A percentile compares a stretch with the other conserved stretches of the same genome.
Conservation (phyloP, 768 basidiomycete species). For the Pulveroboletus sp. region DNA sequence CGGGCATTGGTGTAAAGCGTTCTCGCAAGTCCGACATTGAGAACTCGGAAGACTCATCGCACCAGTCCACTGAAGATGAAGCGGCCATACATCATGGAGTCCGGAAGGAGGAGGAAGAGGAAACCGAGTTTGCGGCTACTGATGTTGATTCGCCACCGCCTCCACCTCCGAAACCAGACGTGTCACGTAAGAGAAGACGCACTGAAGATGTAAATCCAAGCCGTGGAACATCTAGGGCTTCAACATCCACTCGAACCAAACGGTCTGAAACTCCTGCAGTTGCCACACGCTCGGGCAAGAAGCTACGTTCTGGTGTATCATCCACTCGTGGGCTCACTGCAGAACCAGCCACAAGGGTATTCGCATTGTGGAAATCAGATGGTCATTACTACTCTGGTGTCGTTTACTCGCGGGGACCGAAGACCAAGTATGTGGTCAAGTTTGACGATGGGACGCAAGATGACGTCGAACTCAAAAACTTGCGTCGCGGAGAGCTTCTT, state of each 20-base stretch:
- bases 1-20: conserved; percentile 20
- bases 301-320: conserved; percentile 37
- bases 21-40: conserved; percentile 25
- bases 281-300: conserved; percentile 35
- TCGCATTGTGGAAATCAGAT: conserved; percentile 62
- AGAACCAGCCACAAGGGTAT: conserved; percentile 52
- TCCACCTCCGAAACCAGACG: conserved; percentile 18
- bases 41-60: conserved; percentile 15
- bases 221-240: conserved; percentile 21
- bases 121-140: conserved; percentile 40
- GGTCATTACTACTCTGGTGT: conserved; percentile 60
- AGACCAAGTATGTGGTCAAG: conserved; percentile 42
- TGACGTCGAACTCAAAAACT: conserved; percentile 44
- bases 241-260: conserved; percentile 28
- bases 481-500: conserved; percentile 50
- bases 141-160: conserved; percentile 34
- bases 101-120: conserved; percentile 36
- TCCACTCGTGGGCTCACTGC: conserved; percentile 15
- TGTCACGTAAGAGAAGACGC: conserved; percentile 45
- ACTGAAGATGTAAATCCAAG: conserved; percentile 25
- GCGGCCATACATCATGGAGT: conserved; percentile 13
- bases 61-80: conserved; percentile 28
- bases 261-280: conserved; percentile 26
- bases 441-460: conserved; percentile 64
- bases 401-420: conserved; percentile 37